Conservation (phyloP, 2,329 filamentous ascomycete genomes). For the Fusarium annulatum region DNA sequence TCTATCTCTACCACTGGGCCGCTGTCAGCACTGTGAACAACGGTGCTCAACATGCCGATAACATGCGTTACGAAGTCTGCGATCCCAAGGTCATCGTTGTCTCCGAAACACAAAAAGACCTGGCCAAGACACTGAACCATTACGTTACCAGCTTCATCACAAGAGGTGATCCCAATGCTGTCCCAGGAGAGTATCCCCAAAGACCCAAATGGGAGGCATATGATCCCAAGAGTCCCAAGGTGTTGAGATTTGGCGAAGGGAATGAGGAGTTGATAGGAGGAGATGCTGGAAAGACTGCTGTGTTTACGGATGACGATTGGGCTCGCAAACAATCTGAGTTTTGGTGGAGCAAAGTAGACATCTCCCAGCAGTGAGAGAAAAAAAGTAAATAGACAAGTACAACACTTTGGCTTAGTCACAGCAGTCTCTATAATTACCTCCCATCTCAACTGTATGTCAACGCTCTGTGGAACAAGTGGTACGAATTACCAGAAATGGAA, state of each 20-base stretch:
- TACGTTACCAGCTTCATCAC: conserved; percentile 62
- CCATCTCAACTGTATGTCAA: neutral
- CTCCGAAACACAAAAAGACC: conserved; percentile 54
- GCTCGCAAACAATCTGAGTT: conserved; percentile 57
- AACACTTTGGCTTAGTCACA: neutral
- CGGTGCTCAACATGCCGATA: conserved; percentile 61
- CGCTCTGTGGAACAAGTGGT: fast-evolving
- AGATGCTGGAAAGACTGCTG: conserved; percentile 49
- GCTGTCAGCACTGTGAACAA: conserved; percentile 55
- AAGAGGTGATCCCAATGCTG: conserved; percentile 57
- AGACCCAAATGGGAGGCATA: conserved; percentile 54
- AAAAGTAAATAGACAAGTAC: neutral
- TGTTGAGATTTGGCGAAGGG: conserved; percentile 57
- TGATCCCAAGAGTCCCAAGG: conserved; percentile 39
- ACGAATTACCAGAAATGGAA: neutral
- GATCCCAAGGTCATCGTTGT: conserved; percentile 49
- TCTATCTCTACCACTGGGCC: conserved; percentile 55
- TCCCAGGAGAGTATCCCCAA: conserved; percentile 32
- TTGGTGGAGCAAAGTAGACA: conserved; percentile 58
- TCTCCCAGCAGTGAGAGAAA: conserved; percentile 47
- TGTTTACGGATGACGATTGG: conserved; percentile 55
- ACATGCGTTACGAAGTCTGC: conserved; percentile 60
- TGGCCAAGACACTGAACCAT: conserved; percentile 57
- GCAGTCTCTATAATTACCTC: too few species aligned
- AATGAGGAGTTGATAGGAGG: conserved; percentile 62